Base-by-base conservation (phyloP, 73 alveolate species). In the Paramecium primaurelia region DNA sequence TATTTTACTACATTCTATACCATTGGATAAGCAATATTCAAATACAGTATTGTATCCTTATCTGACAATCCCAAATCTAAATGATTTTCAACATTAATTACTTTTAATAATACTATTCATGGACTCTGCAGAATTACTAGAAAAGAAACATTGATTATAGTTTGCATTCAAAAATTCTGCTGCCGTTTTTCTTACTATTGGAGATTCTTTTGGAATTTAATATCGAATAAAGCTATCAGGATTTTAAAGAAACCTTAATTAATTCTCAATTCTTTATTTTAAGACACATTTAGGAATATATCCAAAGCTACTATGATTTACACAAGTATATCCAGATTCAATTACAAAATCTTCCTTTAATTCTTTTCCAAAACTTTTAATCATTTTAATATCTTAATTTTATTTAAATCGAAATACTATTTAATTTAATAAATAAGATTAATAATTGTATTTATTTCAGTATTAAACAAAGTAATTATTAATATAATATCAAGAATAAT, bases 291-390 rank as follows among this genome's bases (percentile, higher is more conserved):
- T 80, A 14, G 91, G 91, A 4, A 49, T 18, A 10, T 45, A 49
- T 2, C 91, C 91, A 80, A 44, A 80, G 14, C 91, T 80, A 20
- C 91, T 49, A 18, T 80, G 91, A 80, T 80, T 80, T 8, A 80
- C 91, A 80, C 75, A 45, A 22, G 16, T 36, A 12, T 42, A 80
- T 80, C 91, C 91, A 20, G 42, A 30, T 26, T 80, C 75, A 6
- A 80, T 42, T 32, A 32, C 51, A 49, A 80, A 80, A 32, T 42
- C 47, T 2, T 80, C 77, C n/a, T 47, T 80, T 26, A 80, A 20
- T 45, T 40, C 28, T 8, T 80, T 22, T 25, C 91, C 91, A 80
- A 80, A 80, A 3, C 1, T 8, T 54, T 54, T n/a, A 4, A 18
- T 54, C 22, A 18, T 7, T 1, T 6, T 18, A 22, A 54, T 18